These are phyloP conservation scores for Oryza nivara DNA, from an alignment of 176 grass and related monocot genomes.

Conservation along the genomic window DNA sequence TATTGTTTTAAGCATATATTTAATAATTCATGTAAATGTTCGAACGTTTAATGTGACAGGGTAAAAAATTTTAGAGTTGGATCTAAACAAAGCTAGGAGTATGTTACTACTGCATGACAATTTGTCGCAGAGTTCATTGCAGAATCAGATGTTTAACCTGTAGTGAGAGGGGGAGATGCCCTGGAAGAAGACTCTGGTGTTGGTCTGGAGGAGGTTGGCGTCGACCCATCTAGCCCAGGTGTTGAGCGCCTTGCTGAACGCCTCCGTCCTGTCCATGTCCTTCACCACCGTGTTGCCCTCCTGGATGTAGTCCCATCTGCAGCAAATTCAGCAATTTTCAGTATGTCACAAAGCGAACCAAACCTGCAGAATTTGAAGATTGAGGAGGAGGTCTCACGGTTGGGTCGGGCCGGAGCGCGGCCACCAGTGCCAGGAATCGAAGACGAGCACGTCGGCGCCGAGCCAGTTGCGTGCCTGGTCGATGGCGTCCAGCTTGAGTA, in stretches of 20 bases:
- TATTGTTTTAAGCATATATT: no score
- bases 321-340: background rate
- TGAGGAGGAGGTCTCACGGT: slow-evolving; percentile 40
- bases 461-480: slow-evolving; percentile 50
- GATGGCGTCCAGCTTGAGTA: slow-evolving; percentile 78
- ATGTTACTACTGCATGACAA: no score
- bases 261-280: slow-evolving; percentile 77
- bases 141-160: slow-evolving; percentile 50
- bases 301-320: slow-evolving; percentile 85
- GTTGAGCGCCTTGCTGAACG: slow-evolving; percentile 66
- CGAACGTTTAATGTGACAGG: no score
- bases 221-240: slow-evolving; percentile 87
- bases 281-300: slow-evolving; percentile 38
- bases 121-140: background rate
- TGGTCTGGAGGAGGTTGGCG: slow-evolving; percentile 41
- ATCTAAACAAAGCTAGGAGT: no score
- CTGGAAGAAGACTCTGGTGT: slow-evolving; percentile 76
- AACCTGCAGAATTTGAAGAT: background rate
- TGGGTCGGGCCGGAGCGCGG: slow-evolving; percentile 51
- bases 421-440: slow-evolving; percentile 99
- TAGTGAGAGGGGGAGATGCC: slow-evolving; percentile 79
- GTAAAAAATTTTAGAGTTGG: no score
- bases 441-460: slow-evolving; percentile 74
- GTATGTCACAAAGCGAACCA: background rate
- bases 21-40: no score